These are phyloP conservation scores for Talaromyces sp. DNA, from an alignment of 2,329 filamentous ascomycete species.

Conservation along the genomic window DNA sequence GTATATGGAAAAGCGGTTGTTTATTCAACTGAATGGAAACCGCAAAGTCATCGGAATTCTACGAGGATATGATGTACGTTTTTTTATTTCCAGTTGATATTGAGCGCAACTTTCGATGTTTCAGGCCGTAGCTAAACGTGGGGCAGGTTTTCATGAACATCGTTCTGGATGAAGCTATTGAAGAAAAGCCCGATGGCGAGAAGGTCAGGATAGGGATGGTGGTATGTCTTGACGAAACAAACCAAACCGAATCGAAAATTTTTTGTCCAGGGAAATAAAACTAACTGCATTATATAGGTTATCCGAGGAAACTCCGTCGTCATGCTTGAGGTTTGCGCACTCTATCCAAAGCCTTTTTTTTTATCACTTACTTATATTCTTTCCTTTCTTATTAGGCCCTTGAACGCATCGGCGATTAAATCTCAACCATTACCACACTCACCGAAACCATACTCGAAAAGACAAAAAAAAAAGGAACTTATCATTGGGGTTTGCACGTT, in stretches of 20 bases:
- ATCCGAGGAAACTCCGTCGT: slow-evolving; percentile 98
- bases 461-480: neutral
- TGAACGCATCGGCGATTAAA: slow-evolving; percentile 42
- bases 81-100: neutral
- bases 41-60: slow-evolving; percentile 94
- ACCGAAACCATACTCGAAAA: neutral
- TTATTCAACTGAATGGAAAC: slow-evolving; percentile 95
- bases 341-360: neutral
- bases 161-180: slow-evolving; percentile 91
- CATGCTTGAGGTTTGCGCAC: slow-evolving; percentile 72
- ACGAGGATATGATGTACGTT: slow-evolving; percentile 86
- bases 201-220: slow-evolving; percentile 91
- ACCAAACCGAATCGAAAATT: too few species aligned
- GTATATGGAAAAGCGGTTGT: slow-evolving; percentile 99
- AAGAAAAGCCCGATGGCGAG: slow-evolving; percentile 88
- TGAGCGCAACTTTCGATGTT: neutral
- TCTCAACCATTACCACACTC: neutral
- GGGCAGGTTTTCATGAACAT: slow-evolving; percentile 92
- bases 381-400: slow-evolving; percentile 25
- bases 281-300: slow-evolving; percentile 51
- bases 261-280: neutral
- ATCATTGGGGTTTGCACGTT: neutral
- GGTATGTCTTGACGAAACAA: slow-evolving; percentile 49
- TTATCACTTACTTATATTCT: neutral
- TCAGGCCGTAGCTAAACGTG: neutral